Evolutionary conservation across 169 alveolate genomes (phyloP), one percentile per base, ranked within the genome.

Genomic region (Cryptosporidium felis): DNA sequence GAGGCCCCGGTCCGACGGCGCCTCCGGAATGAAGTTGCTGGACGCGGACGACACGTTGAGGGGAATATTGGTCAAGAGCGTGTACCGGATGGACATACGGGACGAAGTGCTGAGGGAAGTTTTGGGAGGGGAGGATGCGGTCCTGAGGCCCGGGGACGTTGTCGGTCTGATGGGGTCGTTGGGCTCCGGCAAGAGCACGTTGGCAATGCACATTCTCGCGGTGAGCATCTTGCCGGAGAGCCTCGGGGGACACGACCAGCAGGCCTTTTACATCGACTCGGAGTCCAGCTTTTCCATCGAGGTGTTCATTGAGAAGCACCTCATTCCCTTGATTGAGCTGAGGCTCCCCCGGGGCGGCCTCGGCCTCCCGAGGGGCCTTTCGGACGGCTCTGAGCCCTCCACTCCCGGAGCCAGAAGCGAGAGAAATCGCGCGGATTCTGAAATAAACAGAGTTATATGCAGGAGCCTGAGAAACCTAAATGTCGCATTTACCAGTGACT

Each of bases 1-100:
- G n/a, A n/a, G n/a, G n/a, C n/a, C n/a, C n/a, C n/a, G n/a, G n/a
- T n/a, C n/a, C n/a, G n/a, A n/a, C n/a, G n/a, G n/a, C n/a, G n/a
- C n/a, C n/a, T n/a, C n/a, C n/a, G n/a, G n/a, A 34, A 30, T 38
- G 36, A 36, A 38, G 34, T 3, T 38, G 28, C n/a, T 53, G 34
- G 85, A 74, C 9, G 34, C 21, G 0, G 85, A 74, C 41, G 85
- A 74, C 36, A 74, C 65, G 3, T 36, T 74, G 16, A 53, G 59
- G 23, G 59, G 59, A 18, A 16, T 74, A 18, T 34, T 74, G 23
- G 12, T 38, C 38, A 74, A 38, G 14, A 74, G 56, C 14, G 12
- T 74, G 6, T 74, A 74, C 38, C 36, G 45, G n/a, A n/a, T 74
- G 56, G 59, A 56, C 3, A 21, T 74, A n/a, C 28, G 56, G 6